phyloP scores from a whole-genome alignment of 164 flowering plant genomes.

The Dillenia turbinata region DNA sequence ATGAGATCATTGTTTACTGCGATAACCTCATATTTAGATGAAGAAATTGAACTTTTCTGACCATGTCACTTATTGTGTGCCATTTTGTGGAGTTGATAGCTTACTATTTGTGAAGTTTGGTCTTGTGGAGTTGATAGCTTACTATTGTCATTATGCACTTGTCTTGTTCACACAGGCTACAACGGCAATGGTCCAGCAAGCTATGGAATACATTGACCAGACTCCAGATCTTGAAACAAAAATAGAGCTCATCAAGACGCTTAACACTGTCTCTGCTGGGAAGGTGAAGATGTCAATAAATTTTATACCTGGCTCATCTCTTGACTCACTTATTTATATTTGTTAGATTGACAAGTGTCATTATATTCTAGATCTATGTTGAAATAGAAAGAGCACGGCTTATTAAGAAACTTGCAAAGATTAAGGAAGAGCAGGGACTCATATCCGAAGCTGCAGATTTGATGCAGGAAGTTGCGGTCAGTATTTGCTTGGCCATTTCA shows the following conservation, averaged over 20 bases:
- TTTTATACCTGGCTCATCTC: not conserved
- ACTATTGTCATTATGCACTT: not conserved
- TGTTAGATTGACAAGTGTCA: not conserved
- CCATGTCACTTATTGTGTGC: no score
- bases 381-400: constrained; percentile 91
- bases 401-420: constrained; percentile 85
- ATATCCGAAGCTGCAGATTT: constrained; percentile 96
- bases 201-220: constrained; percentile 91
- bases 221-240: constrained; percentile 90
- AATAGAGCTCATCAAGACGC: constrained; percentile 82
- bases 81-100: constrained; percentile 1
- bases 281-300: constrained; percentile 45
- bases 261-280: constrained; percentile 91
- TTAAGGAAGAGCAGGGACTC: constrained; percentile 93
- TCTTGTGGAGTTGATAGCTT: constrained; percentile 1
- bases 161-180: constrained; percentile 50
- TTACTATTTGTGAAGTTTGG: constrained; percentile 2
- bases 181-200: constrained; percentile 95
- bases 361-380: constrained; percentile 66
- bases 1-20: no score
- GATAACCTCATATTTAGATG: no score
- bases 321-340: not conserved
- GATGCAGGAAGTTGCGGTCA: constrained; percentile 97
- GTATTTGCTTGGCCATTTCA: constrained; percentile 14
- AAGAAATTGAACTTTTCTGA: no score